Conservation (phyloP, 2,329 filamentous ascomycete species). For the Colletotrichum tropicale region DNA sequence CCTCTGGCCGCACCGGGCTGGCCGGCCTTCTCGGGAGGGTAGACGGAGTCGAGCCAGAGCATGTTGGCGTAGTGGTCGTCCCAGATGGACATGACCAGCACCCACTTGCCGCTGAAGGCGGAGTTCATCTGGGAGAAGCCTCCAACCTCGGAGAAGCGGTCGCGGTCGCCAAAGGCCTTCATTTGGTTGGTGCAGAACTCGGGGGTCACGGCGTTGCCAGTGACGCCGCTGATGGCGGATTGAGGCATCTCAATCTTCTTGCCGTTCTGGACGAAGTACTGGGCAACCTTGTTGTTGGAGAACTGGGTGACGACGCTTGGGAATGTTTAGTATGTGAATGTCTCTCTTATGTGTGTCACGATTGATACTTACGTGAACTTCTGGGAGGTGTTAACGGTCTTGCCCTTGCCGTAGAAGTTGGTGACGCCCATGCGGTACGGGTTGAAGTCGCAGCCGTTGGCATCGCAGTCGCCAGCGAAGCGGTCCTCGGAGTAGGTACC, state of each 20-base stretch:
- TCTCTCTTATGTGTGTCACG: background rate
- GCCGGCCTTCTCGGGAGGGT: conserved; percentile 43
- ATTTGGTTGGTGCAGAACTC: conserved; percentile 63
- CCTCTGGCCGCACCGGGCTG: conserved; percentile 28
- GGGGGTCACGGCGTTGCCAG: conserved; percentile 54
- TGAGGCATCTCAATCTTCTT: conserved; percentile 52
- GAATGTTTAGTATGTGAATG: background rate
- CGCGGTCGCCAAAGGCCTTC: conserved; percentile 55
- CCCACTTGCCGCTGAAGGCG: conserved; percentile 63
- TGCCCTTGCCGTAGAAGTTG: conserved; percentile 63
- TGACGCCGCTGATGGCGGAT: conserved; percentile 31
- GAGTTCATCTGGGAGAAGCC: conserved; percentile 60
- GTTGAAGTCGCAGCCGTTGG: conserved; percentile 71
- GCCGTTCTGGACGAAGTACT: conserved; percentile 66
- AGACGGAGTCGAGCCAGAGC: conserved; percentile 72
- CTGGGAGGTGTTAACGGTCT: conserved; percentile 60
- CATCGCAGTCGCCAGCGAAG: conserved; percentile 65
- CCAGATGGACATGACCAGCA: conserved; percentile 67
- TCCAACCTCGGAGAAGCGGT: conserved; percentile 57
- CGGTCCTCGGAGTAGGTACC: conserved; percentile 51
- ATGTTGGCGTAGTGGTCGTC: conserved; percentile 63
- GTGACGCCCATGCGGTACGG: conserved; percentile 64
- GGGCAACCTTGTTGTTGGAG: conserved; percentile 51
- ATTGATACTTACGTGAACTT: conserved; percentile 47
- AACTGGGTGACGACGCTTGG: conserved; percentile 67